These are phyloP conservation scores for Aspergillus saccharolyticus DNA, from an alignment of 495 filamentous ascomycete genomes.

Conservation along the genomic window DNA sequence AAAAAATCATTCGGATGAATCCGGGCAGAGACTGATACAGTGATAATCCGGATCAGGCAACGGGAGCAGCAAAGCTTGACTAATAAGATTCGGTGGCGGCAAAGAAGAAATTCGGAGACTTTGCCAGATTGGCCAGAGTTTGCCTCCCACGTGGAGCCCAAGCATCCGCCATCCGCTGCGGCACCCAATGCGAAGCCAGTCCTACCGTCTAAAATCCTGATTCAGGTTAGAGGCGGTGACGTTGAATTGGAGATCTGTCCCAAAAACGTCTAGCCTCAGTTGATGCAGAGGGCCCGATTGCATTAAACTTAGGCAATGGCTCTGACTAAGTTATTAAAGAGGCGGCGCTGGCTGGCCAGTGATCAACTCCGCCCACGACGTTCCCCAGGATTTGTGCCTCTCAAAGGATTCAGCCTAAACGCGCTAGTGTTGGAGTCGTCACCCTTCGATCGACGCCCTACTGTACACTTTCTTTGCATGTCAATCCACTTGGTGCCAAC, in stretches of 20 bases:
- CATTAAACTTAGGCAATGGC: too few relatives aligned
- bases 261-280: neutral
- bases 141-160: neutral
- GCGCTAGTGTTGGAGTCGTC: neutral
- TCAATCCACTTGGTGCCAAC: neutral
- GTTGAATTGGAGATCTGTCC: neutral
- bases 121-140: neutral
- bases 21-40: neutral
- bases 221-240: neutral
- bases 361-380: neutral
- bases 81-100: neutral
- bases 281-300: too few relatives aligned
- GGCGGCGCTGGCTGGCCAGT: neutral
- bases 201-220: neutral
- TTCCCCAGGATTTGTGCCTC: neutral
- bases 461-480: neutral
- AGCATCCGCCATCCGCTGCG: neutral
- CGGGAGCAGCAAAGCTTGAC: neutral
- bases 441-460: neutral
- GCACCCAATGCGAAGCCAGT: neutral
- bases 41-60: neutral
- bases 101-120: neutral
- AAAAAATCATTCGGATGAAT: neutral
- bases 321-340: neutral
- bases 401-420: neutral